These are phyloP conservation scores for Ichthyophthirius multifiliis DNA, from an alignment of 169 alveolate genomes.

Conservation along the genomic window DNA sequence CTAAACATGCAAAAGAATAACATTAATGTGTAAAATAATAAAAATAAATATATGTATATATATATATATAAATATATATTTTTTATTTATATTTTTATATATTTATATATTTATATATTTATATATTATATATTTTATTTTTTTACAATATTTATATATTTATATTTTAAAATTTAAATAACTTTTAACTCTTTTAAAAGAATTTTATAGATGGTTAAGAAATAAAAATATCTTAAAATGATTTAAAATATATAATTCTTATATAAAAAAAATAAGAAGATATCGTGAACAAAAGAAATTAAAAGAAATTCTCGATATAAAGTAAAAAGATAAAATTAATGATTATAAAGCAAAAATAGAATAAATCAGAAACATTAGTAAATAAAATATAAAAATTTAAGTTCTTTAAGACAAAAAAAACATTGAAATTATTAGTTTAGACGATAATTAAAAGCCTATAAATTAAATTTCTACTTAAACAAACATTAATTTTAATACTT, in stretches of 20 bases:
- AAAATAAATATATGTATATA: neutral
- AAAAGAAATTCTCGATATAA: neutral
- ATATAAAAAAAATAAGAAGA: neutral
- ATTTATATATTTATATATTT: no score
- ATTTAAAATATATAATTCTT: neutral
- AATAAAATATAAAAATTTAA: neutral
- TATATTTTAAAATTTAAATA: no score
- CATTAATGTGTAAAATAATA: neutral
- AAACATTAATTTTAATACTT: no score
- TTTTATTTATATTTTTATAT: no score
- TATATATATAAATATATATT: no score
- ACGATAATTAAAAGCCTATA: no score
- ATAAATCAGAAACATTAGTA: neutral
- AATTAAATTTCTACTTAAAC: no score
- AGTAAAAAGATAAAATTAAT: neutral
- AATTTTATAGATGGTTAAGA: neutral
- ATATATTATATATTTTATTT: no score
- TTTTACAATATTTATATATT: no score
- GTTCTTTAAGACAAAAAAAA: neutral
- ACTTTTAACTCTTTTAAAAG: neutral
- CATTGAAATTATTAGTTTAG: neutral
- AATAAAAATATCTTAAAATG: neutral
- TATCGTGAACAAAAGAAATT: neutral
- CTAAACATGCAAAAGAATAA: neutral
- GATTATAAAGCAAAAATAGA: neutral